Base-by-base conservation (phyloP, 305 asterid species). In the Fraxinus paxiana region DNA sequence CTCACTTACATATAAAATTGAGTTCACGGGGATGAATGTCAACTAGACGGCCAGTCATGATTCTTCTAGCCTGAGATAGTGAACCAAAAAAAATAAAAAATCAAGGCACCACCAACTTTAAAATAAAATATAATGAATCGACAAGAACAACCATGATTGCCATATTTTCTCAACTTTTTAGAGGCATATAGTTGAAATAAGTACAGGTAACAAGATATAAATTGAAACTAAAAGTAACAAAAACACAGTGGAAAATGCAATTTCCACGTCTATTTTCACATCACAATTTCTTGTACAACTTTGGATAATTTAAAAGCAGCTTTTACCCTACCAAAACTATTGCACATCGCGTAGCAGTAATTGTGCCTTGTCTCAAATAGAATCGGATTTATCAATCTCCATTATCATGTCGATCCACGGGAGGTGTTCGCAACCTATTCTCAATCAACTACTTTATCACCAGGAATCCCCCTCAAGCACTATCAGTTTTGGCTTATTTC, bases 11-110 rank as follows among this genome's bases (percentile, higher is more conserved):
- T 38, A 59, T 37, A 88, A 94, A 94, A 86, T 91, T 88, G 76
- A 94, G 95, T 87, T 94, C 98, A 30, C 83, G 90, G 81, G 98
- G 98, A 79, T 87, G 91, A 85, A 93, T 86, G 86, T 92, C 97
- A 87, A 92, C 85, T 18, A 90, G 82, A 79, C 88, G 89, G 77
- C 86, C 78, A 85, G 75, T 86, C 93, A 88, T 87, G 22, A 22
- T 86, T 85, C 85, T 80, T 43, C 76, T 18, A 76, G 73, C 89
- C 97, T 91, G 90, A 79, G 83, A 84, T 24, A 28, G 22, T 5
- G 48, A 79, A 41, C 10, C 3, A 4, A 48, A 15, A 3, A 10
- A 71, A 69, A 67, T 17, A 13, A 69, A 76, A 78, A 48, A 73
- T 77, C 69, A 69, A 74, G 41, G 24, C 20, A 30, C 17, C 10